Base-by-base conservation (phyloP, 1,284 basidiomycete genomes). In the Ceratobasidium sp. region DNA sequence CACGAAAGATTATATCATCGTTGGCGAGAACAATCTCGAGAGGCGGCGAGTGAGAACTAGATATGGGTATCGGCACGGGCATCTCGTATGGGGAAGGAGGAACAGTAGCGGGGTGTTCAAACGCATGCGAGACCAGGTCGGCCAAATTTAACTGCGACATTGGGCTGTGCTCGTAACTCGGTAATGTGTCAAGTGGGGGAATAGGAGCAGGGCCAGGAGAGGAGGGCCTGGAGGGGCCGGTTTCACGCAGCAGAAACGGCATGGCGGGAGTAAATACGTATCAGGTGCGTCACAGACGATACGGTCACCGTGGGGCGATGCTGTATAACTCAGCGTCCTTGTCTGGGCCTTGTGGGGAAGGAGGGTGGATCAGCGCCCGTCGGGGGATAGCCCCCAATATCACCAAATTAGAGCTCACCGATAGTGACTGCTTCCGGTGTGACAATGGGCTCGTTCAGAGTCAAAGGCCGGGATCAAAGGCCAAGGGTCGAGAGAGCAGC, bases 1-100 rank as follows among this genome's bases (percentile, higher is more conserved):
- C 96, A 80, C 91, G 68, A 59, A 79, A 77, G 30, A 84, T 78
- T 30, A 85, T 74, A 2, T 71, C 78, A 20, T 84, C 84, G 73
- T 82, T 78, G 18, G 83, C 83, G 35, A 84, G 78, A 23, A 85
- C 82, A 48, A 86, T 80, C 46, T 80, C 77, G 35, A 80, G 54
- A 7, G 80, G 79, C 0, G 55, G 64, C n/a, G 52, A 46, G 44
- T 77, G 76, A 18, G 73, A 50, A 30, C 46, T 16, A 27, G 52
- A 44, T 8, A 27, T 23, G 27, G 59, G 35, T 38, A 54, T n/a
- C 54, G 70, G 50, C 20, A 70, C 54, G 18, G 68, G 70, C 55
- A 62, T 52, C 33, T 73, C 70, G 46, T 60, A 73, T 48, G 70
- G 70, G 18, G 70, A 73, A 10, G 70, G 70, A 12, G 70, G 68